Evolutionary conservation across 73 alveolate genomes (phyloP).

Genomic region (Paramecium pentaurelia): DNA sequence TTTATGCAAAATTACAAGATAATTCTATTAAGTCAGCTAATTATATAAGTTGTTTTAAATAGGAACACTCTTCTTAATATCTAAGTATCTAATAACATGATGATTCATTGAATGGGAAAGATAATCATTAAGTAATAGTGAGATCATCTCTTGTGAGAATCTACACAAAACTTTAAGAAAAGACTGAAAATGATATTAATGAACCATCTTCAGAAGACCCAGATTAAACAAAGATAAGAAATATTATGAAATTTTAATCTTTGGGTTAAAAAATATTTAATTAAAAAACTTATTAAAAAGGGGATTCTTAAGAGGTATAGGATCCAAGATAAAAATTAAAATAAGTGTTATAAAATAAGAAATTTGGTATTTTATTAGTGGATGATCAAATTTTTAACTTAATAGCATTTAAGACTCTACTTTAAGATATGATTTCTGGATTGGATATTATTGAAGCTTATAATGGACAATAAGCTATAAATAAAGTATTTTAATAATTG

Average conservation of each 20-base stretch:
- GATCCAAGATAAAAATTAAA: background rate
- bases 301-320: background rate
- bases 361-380: conserved; percentile 40
- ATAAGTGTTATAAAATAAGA: background rate
- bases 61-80: background rate
- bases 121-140: background rate
- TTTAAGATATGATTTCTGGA: background rate
- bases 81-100: background rate
- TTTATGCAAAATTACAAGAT: background rate
- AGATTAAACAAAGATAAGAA: background rate
- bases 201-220: background rate
- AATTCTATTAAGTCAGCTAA: background rate
- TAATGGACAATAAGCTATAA: conserved; percentile 47
- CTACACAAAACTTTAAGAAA: background rate
- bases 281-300: background rate
- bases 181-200: background rate
- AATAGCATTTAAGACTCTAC: conserved; percentile 26
- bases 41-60: background rate
- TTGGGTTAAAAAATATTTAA: background rate
- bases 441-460: conserved; percentile 44
- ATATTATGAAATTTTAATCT: background rate
- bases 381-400: conserved; percentile 48
- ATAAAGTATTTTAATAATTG: background rate
- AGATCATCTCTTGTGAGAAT: conserved; percentile 6
- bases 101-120: background rate